Percentiles rank a stretch among this genome's conserved stretches.
phyloP scores from a whole-genome alignment of 2,329 filamentous ascomycete species.

The Pseudogymnoascus sp. region DNA sequence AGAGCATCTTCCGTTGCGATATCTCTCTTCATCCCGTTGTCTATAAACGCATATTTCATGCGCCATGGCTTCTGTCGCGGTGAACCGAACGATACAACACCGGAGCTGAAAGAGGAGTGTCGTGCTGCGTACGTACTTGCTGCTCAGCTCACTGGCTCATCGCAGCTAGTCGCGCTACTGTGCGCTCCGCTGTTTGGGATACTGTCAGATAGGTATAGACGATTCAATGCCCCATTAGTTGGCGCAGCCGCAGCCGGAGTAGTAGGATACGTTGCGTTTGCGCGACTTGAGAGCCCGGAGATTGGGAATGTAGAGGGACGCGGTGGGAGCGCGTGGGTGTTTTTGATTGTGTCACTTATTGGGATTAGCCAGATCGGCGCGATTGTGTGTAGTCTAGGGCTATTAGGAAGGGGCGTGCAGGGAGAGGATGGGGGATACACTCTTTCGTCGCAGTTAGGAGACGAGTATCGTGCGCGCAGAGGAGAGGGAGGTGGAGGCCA shows the following conservation, averaged over 20 bases:
- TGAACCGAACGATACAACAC: constrained; percentile 53
- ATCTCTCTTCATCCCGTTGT: constrained; percentile 87
- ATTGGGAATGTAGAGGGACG: constrained; percentile 55
- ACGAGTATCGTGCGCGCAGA: neutral
- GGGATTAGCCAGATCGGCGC: constrained; percentile 93
- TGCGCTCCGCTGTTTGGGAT: constrained; percentile 85
- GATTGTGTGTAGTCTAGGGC: constrained; percentile 90
- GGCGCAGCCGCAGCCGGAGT: constrained; percentile 66
- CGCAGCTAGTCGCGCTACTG: constrained; percentile 77
- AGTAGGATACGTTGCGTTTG: constrained; percentile 69
- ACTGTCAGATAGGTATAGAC: constrained; percentile 59
- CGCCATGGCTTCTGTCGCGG: constrained; percentile 69
- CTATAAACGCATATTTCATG: constrained; percentile 86
- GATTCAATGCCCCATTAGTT: constrained; percentile 66
- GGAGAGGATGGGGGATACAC: constrained; percentile 33
- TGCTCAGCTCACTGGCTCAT: constrained; percentile 78
- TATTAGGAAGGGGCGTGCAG: constrained; percentile 74
- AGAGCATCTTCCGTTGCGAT: constrained; percentile 92
- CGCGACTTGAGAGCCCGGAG: constrained; percentile 69
- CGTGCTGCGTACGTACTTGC: constrained; percentile 80
- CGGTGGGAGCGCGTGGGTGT: constrained; percentile 61
- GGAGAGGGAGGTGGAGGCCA: neutral
- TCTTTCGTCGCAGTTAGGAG: constrained; percentile 24
- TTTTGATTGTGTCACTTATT: constrained; percentile 69
- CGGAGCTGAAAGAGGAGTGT: constrained; percentile 78